Percentiles rank a stretch among this genome's conserved stretches.
Conservation (phyloP, 192 early-diverging fungal genomes). For the Podila minutissima region DNA sequence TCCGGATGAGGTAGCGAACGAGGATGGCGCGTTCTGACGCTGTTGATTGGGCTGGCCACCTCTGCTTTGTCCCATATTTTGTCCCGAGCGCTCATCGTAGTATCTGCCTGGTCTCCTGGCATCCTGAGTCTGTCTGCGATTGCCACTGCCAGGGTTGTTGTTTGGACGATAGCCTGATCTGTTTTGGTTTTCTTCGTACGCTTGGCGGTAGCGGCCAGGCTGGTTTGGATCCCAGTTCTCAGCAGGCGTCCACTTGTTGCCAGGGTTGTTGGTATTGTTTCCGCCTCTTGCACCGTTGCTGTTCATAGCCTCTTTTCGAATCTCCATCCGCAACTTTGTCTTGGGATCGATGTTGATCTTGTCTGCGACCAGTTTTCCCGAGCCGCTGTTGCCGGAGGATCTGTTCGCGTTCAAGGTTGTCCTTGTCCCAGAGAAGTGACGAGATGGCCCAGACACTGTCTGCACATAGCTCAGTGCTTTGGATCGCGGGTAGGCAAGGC, state of each 20-base stretch:
- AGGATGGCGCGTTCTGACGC: constrained; percentile 10
- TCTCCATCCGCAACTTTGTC: constrained; percentile 41
- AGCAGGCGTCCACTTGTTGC: constrained; percentile 29
- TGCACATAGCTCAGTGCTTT: not conserved
- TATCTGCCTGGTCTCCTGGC: constrained; percentile 15
- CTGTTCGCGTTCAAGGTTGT: constrained; percentile 1
- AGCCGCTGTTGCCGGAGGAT: not conserved
- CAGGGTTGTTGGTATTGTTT: not conserved
- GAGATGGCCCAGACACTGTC: constrained; percentile 8
- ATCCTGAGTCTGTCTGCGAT: constrained; percentile 12
- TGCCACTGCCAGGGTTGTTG: constrained; percentile 4
- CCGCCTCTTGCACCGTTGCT: not conserved
- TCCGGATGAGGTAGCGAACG: not conserved
- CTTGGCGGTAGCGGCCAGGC: constrained; percentile 24
- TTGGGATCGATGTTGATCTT: constrained; percentile 32
- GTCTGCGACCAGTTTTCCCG: constrained; percentile 15
- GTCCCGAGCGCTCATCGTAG: constrained; percentile 11
- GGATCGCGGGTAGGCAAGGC: not conserved
- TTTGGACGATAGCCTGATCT: constrained; percentile 4
- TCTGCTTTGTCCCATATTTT: not conserved
- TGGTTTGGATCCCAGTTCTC: constrained; percentile 8
- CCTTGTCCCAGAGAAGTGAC: constrained; percentile 4
- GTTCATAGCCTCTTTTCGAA: constrained; percentile 23
- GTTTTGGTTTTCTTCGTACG: constrained; percentile 25
- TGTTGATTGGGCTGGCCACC: not conserved